Evolutionary conservation across 176 grass and related monocot genomes (phyloP).

Genomic region (Puccinellia tenuiflora): DNA sequence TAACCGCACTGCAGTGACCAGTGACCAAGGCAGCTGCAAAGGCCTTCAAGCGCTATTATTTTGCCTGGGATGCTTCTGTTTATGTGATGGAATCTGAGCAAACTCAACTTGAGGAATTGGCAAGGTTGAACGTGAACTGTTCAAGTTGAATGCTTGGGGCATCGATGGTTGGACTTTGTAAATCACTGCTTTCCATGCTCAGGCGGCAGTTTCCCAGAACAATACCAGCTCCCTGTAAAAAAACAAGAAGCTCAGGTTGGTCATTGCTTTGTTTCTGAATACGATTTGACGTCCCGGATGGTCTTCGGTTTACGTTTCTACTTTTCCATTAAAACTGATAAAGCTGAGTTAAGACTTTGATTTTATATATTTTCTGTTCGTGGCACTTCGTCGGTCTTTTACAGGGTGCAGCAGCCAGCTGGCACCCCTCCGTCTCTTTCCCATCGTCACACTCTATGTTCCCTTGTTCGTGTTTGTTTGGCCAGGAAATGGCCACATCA

Average conservation of each 20-base stretch:
- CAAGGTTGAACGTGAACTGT: background rate
- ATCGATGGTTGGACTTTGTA: background rate
- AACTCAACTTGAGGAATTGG: background rate
- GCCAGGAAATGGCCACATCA: background rate
- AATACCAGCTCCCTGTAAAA: too few species aligned
- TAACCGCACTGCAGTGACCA: background rate
- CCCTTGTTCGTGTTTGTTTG: background rate
- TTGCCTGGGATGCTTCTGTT: background rate
- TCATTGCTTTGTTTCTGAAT: background rate
- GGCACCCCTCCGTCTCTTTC: background rate
- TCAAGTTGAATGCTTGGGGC: background rate
- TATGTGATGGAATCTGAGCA: background rate
- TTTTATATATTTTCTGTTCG: background rate
- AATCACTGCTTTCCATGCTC: background rate
- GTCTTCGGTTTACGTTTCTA: background rate
- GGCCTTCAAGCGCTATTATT: background rate
- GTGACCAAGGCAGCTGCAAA: background rate
- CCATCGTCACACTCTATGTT: background rate
- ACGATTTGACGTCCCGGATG: background rate
- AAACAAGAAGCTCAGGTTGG: too few species aligned
- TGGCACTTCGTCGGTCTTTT: background rate
- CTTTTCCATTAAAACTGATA: background rate
- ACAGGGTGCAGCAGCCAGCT: background rate
- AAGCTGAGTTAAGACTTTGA: background rate
- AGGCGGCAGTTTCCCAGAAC: background rate